A percentile compares a stretch with the other conserved stretches of the same genome.
Evolutionary conservation across 2,329 filamentous ascomycete genomes (phyloP).

Genomic region (Erysiphe neolycopersici): DNA sequence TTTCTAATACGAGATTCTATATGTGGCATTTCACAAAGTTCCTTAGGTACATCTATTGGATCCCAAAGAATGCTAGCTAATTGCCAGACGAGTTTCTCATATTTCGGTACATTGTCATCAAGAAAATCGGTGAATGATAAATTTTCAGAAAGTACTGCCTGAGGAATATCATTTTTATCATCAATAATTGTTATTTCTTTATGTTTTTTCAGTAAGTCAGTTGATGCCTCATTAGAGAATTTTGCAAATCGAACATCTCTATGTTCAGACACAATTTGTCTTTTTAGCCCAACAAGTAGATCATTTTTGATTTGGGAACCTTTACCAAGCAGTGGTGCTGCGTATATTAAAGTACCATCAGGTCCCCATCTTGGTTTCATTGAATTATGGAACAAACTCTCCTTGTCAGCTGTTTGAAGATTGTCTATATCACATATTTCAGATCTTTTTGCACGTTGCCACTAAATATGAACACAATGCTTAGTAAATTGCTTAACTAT

Average conservation of each 20-base stretch:
- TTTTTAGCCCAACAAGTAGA: conserved; percentile 25
- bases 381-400: conserved; percentile 41
- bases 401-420: conserved; percentile 30
- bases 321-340: conserved; percentile 18
- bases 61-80: conserved; percentile 75
- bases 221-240: conserved; percentile 31
- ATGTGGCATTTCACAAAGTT: conserved; percentile 15
- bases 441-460: conserved; percentile 58
- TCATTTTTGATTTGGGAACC: conserved; percentile 15
- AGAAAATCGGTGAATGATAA: conserved; percentile 24
- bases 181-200: conserved; percentile 27
- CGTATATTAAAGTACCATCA: conserved; percentile 44
- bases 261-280: conserved; percentile 32
- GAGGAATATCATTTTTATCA: conserved; percentile 30
- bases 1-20: conserved; percentile 21
- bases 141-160: conserved; percentile 21
- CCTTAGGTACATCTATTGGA: conserved; percentile 21
- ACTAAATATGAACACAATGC: conserved; percentile 28
- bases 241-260: conserved; percentile 38
- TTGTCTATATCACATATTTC: conserved; percentile 38
- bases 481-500: conserved; percentile 19
- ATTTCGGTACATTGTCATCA: conserved; percentile 20
- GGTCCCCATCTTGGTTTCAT: conserved; percentile 60
- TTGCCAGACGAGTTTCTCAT: conserved; percentile 62
- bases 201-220: conserved; percentile 27